Base-by-base conservation (phyloP, 2,329 filamentous ascomycete genomes). In the Beauveria medogensis region DNA sequence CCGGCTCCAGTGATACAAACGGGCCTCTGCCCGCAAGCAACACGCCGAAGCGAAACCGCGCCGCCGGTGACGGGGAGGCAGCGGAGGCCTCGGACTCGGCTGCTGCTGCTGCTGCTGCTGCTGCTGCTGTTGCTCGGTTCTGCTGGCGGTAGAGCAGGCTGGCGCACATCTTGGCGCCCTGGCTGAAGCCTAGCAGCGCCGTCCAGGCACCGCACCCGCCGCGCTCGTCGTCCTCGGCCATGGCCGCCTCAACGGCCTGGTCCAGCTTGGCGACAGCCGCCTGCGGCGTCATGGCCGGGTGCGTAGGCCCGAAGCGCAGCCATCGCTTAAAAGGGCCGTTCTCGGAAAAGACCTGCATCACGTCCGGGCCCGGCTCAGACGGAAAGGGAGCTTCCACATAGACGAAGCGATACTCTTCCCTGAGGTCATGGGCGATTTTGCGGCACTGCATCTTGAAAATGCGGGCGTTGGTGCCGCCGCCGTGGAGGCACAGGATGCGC, bases 401-500 rank as follows among this genome's bases (percentile, higher is more conserved):
- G 67, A 86, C 82, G 65, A 90, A 78, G 41, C 88, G 83, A 73
- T 89, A 91, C 62, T 80, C 72, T 8, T 78, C 72, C 50, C 74
- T 69, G 0, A 89, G 78, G 28, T 67, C 66, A 40, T 68, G 65
- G 26, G 66, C 65, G 47, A 80, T 63, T 43, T 75, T 74, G 61
- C 87, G 86, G 65, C 83, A 82, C 74, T 91, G 88, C 20, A 78
- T 71, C 62, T 78, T 75, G 76, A 90, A 90, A 68, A 90, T 82
- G 51, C 77, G 70, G 14, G 80, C 83, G 65, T 87, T 90, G 63
- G 84, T 83, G 60, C 88, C 88, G 66, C 87, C 87, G 67, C 88
- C 88, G 72, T 90, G 88, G 9, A 91, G 82, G 71, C 86, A 90
- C 65, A 91, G 84, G 63, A 91, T 83, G 51, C 87, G 84, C 3